phyloP scores from a whole-genome alignment of 169 alveolate genomes.

The Plasmodium ovale region DNA sequence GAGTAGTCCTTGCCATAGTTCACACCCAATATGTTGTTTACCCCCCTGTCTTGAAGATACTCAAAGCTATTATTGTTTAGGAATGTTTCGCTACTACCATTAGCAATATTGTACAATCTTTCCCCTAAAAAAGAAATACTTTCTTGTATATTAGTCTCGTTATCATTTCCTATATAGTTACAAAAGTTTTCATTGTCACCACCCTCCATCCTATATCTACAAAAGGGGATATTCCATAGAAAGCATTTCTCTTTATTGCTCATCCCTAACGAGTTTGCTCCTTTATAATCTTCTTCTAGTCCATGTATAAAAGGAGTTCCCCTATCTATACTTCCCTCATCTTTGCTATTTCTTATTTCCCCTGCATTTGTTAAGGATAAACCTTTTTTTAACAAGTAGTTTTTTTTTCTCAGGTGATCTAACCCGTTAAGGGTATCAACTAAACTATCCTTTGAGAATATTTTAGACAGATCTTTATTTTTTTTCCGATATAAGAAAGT shows the following conservation, averaged over 20 bases:
- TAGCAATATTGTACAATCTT: background rate
- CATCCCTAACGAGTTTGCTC: background rate
- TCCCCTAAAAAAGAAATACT: constrained; percentile 19
- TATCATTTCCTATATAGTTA: background rate
- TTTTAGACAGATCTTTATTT: constrained; percentile 1
- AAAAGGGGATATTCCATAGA: no score
- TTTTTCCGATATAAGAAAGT: no score
- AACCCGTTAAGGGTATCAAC: background rate
- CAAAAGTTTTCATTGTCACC: background rate
- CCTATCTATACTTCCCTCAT: background rate
- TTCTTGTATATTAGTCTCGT: constrained; percentile 38
- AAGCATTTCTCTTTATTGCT: background rate
- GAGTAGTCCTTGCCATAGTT: no score
- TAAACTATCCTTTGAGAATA: background rate
- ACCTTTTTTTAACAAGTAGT: background rate
- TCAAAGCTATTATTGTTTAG: background rate
- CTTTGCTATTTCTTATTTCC: no score
- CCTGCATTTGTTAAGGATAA: background rate
- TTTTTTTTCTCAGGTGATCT: background rate
- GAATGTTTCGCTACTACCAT: constrained; percentile 54
- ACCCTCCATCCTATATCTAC: no score
- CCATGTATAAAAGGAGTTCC: background rate
- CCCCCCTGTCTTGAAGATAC: no score
- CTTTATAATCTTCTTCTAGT: background rate
- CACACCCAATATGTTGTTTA: no score